Conservation (phyloP, 2,329 filamentous ascomycete genomes). For the Diplodia seriata region DNA sequence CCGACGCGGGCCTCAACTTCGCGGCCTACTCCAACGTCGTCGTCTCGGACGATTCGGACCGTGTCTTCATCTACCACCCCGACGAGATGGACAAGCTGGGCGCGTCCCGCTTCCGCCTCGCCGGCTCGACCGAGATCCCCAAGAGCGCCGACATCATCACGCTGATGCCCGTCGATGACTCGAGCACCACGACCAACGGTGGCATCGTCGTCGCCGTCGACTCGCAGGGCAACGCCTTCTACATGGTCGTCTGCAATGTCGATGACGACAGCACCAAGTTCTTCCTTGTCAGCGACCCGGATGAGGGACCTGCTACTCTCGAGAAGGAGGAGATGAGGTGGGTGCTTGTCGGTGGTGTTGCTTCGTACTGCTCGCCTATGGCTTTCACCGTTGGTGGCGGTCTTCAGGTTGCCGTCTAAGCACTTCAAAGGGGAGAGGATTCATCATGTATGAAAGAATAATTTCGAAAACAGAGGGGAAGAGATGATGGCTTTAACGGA, state of each 20-base stretch:
- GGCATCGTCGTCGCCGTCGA: conserved; percentile 15
- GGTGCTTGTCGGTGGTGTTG: neutral
- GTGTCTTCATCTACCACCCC: conserved; percentile 22
- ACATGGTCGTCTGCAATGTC: conserved; percentile 13
- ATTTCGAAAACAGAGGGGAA: neutral
- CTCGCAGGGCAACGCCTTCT: conserved; percentile 13
- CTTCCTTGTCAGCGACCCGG: conserved; percentile 5
- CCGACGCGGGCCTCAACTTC: conserved; percentile 7
- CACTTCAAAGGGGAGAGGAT: neutral
- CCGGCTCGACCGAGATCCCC: neutral
- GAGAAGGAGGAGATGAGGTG: conserved; percentile 11
- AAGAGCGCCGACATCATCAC: conserved; percentile 14
- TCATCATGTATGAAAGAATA: no score
- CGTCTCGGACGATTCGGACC: conserved; percentile 13
- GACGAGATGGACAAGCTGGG: conserved; percentile 2
- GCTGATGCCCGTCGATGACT: neutral
- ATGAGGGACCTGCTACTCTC: neutral
- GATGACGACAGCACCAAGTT: conserved; percentile 8
- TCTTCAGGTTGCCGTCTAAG: neutral
- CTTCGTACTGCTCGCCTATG: conserved; percentile 7
- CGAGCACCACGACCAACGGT: conserved; percentile 2
- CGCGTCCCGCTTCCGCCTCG: conserved; percentile 15
- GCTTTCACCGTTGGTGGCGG: neutral
- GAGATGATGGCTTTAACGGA: neutral
- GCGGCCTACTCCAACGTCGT: conserved; percentile 14